Base-by-base conservation (phyloP, 2,329 filamentous ascomycete species). In the Blumeria graminis region DNA sequence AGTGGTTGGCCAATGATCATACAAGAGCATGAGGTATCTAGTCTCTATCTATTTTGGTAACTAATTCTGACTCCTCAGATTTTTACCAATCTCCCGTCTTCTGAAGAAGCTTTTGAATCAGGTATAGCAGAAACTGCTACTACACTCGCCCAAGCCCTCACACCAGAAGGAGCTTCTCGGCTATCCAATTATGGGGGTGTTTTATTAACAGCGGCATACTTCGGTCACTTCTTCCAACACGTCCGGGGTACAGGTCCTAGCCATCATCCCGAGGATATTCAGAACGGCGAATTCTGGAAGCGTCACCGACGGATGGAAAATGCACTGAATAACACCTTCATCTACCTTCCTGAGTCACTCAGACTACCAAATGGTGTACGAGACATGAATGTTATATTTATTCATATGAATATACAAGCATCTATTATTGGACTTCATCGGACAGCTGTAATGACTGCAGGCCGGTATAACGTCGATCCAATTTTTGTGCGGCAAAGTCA, bases 1-100 rank as follows among this genome's bases (percentile, higher is more conserved):
- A 94, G 88, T 3, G 89, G 89, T 1, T 95, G 89, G 89, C 86
- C 89, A 0, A 82, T 86, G 71, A 71, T 81, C 32, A 80, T 94
- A 45, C 81, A 93, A 60, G 76, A 86, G 57, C 72, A 73, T 64
- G 86, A 94, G 60, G 76, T 75, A 43, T 18, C 57, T 22, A 16
- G 6, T 48, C 4, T 11, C 16, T 22, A 13, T 43, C 45, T 22
- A 22, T 8, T 18, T 18, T 46, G 14, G 45, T 22, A n/a, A 6
- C 10, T 32, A 5, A 48, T 5, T 11, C 45, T 48, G 32, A 48
- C 45, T 1, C 32, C 5, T 39, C 52, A 64, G 63, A 65, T 67
- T 58, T 74, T 80, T 62, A 93, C 86, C 0, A 81, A 83, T 59
- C 73, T 96, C n/a, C 90, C 90, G 1, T 71, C 80, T 14, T 81